Evolutionary conservation across 1,284 basidiomycete genomes (phyloP).

Genomic region (Ustilago crameri): DNA sequence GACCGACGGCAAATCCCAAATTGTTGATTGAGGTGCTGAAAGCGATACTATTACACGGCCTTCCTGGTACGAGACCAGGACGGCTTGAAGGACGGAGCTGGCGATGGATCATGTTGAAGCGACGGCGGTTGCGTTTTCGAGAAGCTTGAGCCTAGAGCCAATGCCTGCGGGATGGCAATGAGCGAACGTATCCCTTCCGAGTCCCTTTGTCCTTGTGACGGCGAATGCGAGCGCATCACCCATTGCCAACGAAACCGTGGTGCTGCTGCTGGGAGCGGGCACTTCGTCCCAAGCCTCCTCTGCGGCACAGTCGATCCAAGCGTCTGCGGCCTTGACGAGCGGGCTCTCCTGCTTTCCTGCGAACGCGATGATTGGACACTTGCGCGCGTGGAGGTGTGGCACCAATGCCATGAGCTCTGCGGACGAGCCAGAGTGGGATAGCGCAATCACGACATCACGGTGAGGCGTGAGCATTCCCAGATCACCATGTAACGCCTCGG

Average conservation of each 20-base stretch:
- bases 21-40: too few species aligned
- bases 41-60: too few species aligned
- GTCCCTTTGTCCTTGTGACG: slow-evolving; percentile 51
- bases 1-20: too few species aligned
- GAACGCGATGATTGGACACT: slow-evolving; percentile 66
- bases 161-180: slow-evolving; percentile 64
- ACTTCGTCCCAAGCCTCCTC: slow-evolving; percentile 55
- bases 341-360: slow-evolving; percentile 63
- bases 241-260: slow-evolving; percentile 68
- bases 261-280: slow-evolving; percentile 68
- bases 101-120: neutral
- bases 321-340: slow-evolving; percentile 64
- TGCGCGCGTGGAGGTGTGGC: slow-evolving; percentile 63
- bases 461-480: slow-evolving; percentile 67
- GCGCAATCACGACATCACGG: slow-evolving; percentile 66
- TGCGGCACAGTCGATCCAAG: slow-evolving; percentile 66
- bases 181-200: slow-evolving; percentile 59
- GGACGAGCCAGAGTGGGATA: slow-evolving; percentile 69
- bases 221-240: slow-evolving; percentile 68
- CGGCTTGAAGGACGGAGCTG: too few species aligned
- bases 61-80: too few species aligned
- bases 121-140: neutral
- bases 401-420: slow-evolving; percentile 68
- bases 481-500: slow-evolving; percentile 69
- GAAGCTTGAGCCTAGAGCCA: too few species aligned